Conservation (phyloP, 148 eudicot species). For the Arctostaphylos glauca region DNA sequence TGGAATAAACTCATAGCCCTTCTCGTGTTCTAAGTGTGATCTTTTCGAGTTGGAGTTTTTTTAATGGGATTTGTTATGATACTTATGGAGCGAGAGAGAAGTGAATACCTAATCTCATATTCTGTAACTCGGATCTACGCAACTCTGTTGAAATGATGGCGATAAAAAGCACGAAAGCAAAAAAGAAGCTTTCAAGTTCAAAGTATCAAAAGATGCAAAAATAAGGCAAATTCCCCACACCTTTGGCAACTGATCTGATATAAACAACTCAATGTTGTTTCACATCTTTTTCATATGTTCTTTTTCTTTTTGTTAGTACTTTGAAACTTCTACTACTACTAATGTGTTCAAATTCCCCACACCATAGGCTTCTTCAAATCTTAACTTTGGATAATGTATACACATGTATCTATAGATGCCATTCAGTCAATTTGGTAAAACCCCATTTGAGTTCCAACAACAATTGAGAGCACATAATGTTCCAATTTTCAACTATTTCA, state of each 20-base stretch:
- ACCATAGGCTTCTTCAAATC: neutral
- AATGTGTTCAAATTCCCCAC: neutral
- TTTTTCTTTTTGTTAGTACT: neutral
- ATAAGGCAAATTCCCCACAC: neutral
- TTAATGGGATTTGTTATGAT: too few species aligned
- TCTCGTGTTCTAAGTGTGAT: too few species aligned
- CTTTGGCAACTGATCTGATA: neutral
- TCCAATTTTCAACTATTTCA: neutral
- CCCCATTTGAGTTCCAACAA: neutral
- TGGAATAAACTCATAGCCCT: too few species aligned
- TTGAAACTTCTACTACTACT: constrained; percentile 2
- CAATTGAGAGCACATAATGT: neutral
- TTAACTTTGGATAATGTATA: neutral
- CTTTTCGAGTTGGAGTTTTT: too few species aligned
- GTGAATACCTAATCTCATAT: too few species aligned
- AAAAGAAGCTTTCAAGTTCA: neutral
- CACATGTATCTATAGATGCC: neutral
- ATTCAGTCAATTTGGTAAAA: constrained; percentile 4
- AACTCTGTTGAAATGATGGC: too few species aligned
- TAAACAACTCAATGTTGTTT: neutral
- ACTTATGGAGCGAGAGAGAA: too few species aligned
- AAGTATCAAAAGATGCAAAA: neutral
- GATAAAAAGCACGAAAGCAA: neutral
- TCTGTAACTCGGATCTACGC: too few species aligned
- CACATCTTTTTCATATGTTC: neutral